Percentiles rank a stretch among this genome's conserved stretches.
Conservation (phyloP, 2,329 filamentous ascomycete genomes). For the Endothia cerciana region DNA sequence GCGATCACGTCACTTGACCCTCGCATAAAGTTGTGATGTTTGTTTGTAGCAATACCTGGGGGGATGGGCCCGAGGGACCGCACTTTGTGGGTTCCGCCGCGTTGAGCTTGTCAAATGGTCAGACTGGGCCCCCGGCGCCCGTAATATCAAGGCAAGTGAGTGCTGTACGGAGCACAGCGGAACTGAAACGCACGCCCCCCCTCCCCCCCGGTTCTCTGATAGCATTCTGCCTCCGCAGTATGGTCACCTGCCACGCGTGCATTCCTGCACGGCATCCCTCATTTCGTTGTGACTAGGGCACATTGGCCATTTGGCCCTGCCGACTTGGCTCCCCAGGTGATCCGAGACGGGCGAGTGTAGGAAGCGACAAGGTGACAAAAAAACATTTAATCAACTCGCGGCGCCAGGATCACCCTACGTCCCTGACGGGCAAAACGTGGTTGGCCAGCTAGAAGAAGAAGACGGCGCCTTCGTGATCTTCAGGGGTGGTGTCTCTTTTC, state of each 20-base stretch:
- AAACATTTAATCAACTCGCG: background rate
- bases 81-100: too few relatives aligned
- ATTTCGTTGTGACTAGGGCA: background rate
- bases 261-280: slow-evolving; percentile 9
- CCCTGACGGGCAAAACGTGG: background rate
- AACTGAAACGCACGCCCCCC: slow-evolving; percentile 6
- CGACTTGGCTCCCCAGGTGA: slow-evolving; percentile 3
- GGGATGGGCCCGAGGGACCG: too few relatives aligned
- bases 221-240: background rate
- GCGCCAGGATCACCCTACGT: background rate
- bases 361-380: background rate
- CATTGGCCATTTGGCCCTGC: background rate
- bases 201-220: background rate
- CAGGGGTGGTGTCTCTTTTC: slow-evolving; percentile 5
- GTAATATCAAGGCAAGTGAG: background rate
- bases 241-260: background rate
- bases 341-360: background rate
- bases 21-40: too few relatives aligned
- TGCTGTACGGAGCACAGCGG: background rate
- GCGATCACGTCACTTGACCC: too few relatives aligned
- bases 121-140: background rate
- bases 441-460: background rate
- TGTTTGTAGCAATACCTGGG: too few relatives aligned
- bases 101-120: too few relatives aligned
- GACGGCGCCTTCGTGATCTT: slow-evolving; percentile 4